phyloP scores from a whole-genome alignment of 257 asterid species.

The Anisodus acutangulus region DNA sequence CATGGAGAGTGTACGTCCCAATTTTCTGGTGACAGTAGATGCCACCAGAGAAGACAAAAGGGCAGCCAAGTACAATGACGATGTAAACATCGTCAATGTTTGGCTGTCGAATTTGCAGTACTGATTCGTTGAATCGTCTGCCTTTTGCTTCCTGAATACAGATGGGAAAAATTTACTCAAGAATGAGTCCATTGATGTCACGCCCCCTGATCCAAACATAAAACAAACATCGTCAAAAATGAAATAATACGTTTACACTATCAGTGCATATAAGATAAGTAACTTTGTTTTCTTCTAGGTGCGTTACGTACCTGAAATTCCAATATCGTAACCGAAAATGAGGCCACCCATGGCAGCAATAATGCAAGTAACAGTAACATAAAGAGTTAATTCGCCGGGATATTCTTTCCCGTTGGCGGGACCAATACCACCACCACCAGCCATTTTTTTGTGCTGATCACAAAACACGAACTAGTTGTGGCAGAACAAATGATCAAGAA shows the following conservation, averaged over 20 bases:
- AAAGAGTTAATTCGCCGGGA: conserved; percentile 73
- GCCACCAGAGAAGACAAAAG: conserved; percentile 72
- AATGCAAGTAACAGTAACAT: conserved; percentile 68
- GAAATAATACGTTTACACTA: background rate
- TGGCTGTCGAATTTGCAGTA: conserved; percentile 85
- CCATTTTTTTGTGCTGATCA: conserved; percentile 49
- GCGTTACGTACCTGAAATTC: conserved; percentile 67
- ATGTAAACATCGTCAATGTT: conserved; percentile 73
- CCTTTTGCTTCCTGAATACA: conserved; percentile 57
- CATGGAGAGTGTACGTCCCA: conserved; percentile 78
- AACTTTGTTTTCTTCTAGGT: too few relatives aligned
- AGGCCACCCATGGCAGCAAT: conserved; percentile 96
- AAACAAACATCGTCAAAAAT: background rate
- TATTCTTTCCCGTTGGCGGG: conserved; percentile 61
- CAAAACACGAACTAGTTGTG: background rate
- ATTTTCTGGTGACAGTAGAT: conserved; percentile 59
- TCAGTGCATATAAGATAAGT: background rate
- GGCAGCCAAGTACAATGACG: conserved; percentile 86
- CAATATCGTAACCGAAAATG: conserved; percentile 86
- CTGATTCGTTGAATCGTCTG: conserved; percentile 59
- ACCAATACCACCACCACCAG: conserved; percentile 75
- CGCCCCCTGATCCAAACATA: conserved; percentile 61
- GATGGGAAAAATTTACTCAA: conserved; percentile 64
- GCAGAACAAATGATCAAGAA: background rate
- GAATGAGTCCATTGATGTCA: conserved; percentile 83